Conservation (phyloP, 2,329 filamentous ascomycete genomes). For the Hypoxylon sp. region DNA sequence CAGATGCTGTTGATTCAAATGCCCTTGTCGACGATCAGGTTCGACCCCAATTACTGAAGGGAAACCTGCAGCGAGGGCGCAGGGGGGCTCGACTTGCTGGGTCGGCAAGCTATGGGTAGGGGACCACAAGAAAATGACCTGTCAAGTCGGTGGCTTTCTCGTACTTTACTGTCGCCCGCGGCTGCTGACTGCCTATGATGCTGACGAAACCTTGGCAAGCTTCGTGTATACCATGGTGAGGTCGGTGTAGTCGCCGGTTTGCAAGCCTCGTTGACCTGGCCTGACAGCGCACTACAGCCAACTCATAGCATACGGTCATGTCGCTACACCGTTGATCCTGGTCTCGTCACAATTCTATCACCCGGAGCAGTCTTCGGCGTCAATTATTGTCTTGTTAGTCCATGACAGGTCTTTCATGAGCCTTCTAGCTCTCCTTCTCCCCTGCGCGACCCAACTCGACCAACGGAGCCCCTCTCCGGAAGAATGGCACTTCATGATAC, state of each 20-base stretch:
- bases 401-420: conserved; percentile 8
- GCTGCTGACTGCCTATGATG: conserved; percentile 33
- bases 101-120: conserved; percentile 29
- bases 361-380: conserved; percentile 12
- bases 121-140: conserved; percentile 38
- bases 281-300: conserved; percentile 22
- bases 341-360: conserved; percentile 35
- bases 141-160: conserved; percentile 35
- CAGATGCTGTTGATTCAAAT: conserved; percentile 29
- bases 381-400: conserved; percentile 27
- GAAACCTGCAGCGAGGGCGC: conserved; percentile 42
- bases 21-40: conserved; percentile 44
- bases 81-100: conserved; percentile 41
- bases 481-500: conserved; percentile 37
- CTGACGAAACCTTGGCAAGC: conserved; percentile 43
- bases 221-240: conserved; percentile 32
- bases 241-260: conserved; percentile 27
- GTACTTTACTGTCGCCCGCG: conserved; percentile 11
- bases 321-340: conserved; percentile 29
- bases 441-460: conserved; percentile 26
- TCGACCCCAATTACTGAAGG: conserved; percentile 37
- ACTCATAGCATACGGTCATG: conserved; percentile 22
- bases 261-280: conserved; percentile 31
- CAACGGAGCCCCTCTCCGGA: conserved; percentile 30
- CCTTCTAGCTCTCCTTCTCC: conserved; percentile 1